Conservation (phyloP, 2,329 filamentous ascomycete genomes). For the Exophiala calicioides region DNA sequence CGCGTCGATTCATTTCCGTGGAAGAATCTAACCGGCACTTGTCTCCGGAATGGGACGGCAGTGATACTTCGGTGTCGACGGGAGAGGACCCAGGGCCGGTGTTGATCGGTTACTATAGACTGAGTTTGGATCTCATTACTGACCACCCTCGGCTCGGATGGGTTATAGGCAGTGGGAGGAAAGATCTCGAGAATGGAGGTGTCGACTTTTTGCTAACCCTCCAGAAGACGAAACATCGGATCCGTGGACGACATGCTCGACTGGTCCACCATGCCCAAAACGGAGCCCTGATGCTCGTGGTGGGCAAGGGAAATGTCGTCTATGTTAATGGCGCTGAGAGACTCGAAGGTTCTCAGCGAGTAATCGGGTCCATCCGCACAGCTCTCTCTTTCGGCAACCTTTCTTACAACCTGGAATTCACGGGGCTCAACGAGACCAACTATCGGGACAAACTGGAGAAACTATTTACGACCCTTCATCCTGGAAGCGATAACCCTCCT, state of each 20-base stretch:
- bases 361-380: constrained; percentile 6
- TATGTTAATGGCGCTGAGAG: constrained; percentile 11
- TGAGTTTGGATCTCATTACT: constrained; percentile 12
- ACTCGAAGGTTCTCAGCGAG: constrained; percentile 5
- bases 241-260: constrained; percentile 17
- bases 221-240: constrained; percentile 10
- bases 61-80: constrained; percentile 6
- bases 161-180: constrained; percentile 14
- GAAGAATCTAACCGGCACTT: constrained; percentile 9
- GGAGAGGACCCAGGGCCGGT: constrained; percentile 2
- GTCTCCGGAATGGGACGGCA: constrained; percentile 15
- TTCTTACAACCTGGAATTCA: constrained; percentile 16
- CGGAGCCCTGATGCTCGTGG: constrained; percentile 12
- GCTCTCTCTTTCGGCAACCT: constrained; percentile 13
- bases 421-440: constrained; percentile 4
- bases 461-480: constrained; percentile 2
- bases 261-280: constrained; percentile 11
- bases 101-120: constrained; percentile 16
- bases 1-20: constrained; percentile 11
- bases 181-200: constrained; percentile 10
- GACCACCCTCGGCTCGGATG: constrained; percentile 11
- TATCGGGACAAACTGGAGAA: constrained; percentile 12
- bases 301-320: constrained; percentile 12
- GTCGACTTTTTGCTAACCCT: constrained; percentile 19
- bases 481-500: constrained; percentile 8